phyloP scores from a whole-genome alignment of 331 rosid genomes.

The Stylosanthes scabra region DNA sequence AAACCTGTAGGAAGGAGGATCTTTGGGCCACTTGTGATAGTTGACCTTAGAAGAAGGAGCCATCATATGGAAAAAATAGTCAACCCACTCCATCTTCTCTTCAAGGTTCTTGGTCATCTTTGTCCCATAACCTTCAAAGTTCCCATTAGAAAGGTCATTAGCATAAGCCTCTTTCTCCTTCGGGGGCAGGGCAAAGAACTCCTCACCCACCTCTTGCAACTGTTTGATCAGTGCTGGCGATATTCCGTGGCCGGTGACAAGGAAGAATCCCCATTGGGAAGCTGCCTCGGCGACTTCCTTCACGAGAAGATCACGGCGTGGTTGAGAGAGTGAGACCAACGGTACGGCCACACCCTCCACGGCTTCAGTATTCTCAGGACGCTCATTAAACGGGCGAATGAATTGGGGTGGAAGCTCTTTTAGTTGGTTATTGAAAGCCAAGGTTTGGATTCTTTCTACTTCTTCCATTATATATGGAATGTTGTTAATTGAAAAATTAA shows the following conservation, averaged over 20 bases:
- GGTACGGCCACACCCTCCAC: constrained; percentile 56
- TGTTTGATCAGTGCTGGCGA: constrained; percentile 45
- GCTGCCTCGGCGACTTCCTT: constrained; percentile 46
- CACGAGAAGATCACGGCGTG: constrained; percentile 40
- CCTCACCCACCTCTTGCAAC: constrained; percentile 55
- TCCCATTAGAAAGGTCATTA: constrained; percentile 60
- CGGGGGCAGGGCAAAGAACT: constrained; percentile 59
- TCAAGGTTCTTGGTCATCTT: constrained; percentile 65
- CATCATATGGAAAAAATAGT: constrained; percentile 65
- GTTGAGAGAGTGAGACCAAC: constrained; percentile 52
- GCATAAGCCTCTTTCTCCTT: constrained; percentile 63
- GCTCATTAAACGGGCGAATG: constrained; percentile 53
- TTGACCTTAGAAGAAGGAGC: constrained; percentile 61
- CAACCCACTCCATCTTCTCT: constrained; percentile 71
- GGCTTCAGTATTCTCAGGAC: constrained; percentile 60
- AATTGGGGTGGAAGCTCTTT: constrained; percentile 54
- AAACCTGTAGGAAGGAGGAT: constrained; percentile 60
- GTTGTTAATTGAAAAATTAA: neutral
- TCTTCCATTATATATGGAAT: constrained; percentile 31
- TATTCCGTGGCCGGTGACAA: constrained; percentile 60
- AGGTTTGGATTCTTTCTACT: constrained; percentile 53
- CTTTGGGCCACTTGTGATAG: constrained; percentile 54
- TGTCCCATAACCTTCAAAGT: constrained; percentile 73
- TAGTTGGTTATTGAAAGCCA: constrained; percentile 31
- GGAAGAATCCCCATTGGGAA: constrained; percentile 62